Evolutionary conservation across 2,329 filamentous ascomycete genomes (phyloP), one percentile per base, ranked within the genome.

Genomic region (Hypoxylon rubiginosum): DNA sequence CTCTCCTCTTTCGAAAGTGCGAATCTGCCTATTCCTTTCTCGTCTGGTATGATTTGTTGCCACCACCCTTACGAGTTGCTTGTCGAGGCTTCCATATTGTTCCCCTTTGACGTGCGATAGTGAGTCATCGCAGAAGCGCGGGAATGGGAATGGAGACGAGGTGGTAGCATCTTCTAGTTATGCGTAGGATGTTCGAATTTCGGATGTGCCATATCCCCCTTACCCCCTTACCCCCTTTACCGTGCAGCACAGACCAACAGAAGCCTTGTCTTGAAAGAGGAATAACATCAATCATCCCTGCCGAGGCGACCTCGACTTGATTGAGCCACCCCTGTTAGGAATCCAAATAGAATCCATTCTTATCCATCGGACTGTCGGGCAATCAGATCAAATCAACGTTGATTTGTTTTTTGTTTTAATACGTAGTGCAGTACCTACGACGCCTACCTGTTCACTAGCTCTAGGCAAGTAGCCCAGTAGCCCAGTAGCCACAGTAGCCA

Each of bases 71-170:
- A 28, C 28, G 50, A 57, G 52, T n/a, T 13, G 41, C 32, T 49
- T 46, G 43, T 57, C 59, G 21, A 30, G 34, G 43, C 30, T 48
- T 32, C 50, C 45, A 51, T 30, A 34, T 28, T 50, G n/a, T 58
- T 30, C 17, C 45, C 45, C 45, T 48, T 49, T 28, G 21, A 26
- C 9, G 24, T 30, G 15, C 11, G 21, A 26, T n/a, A 51, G 52
- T 66, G 62, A 68, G 66, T 68, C 66, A 66, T 62, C 58, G 15
- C 51, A 62, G 32, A 24, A 28, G 50, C 21, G 24, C 13, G 45
- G 45, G 24, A n/a, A n/a, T 28, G 45, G 45, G 24, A n/a, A n/a
- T 28, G 24, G 21, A 21, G 10, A 21, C 19, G 41, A 26, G 43
- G 17, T 21, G 43, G 43, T 46, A 46, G 43, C n/a, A 41, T 41